A percentile compares a stretch with the other conserved stretches of the same genome.
Conservation (phyloP, 2,329 filamentous ascomycete genomes). For the Penicillium sp. region DNA sequence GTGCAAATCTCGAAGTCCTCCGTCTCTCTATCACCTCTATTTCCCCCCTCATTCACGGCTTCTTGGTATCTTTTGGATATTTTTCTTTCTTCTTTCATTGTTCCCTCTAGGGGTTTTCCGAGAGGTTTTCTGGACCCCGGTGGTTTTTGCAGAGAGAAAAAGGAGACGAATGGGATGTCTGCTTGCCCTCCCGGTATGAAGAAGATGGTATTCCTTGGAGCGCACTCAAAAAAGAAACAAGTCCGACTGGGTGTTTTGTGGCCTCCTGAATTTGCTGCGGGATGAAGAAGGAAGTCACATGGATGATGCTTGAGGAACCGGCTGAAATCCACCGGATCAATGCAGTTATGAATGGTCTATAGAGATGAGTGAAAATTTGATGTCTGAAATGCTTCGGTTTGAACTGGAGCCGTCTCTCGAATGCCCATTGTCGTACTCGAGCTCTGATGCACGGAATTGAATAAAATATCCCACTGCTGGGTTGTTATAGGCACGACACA, state of each 20-base stretch:
- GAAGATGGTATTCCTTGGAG: constrained; percentile 7
- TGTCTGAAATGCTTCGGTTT: constrained; percentile 14
- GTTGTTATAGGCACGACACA: too few species aligned
- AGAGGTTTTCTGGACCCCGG: constrained; percentile 8
- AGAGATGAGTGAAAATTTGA: constrained; percentile 34
- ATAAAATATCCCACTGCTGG: too few species aligned
- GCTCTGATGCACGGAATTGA: too few species aligned
- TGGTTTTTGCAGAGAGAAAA: constrained; percentile 13
- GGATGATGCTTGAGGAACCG: constrained; percentile 15
- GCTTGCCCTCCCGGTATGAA: constrained; percentile 3
- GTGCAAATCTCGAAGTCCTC: constrained; percentile 17
- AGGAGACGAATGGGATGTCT: constrained; percentile 5
- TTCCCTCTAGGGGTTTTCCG: constrained; percentile 6
- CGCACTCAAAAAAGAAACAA: too few species aligned
- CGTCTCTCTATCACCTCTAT: constrained; percentile 22
- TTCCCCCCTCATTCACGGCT: constrained; percentile 9
- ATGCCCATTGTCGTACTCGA: too few species aligned
- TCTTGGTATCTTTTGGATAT: constrained; percentile 16
- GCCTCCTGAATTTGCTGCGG: constrained; percentile 3
- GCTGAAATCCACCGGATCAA: constrained; percentile 28
- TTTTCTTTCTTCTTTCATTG: constrained; percentile 9
- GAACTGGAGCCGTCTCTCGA: too few species aligned
- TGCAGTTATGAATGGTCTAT: constrained; percentile 39
- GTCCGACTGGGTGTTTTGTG: too few species aligned
- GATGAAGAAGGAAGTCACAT: constrained; percentile 15